Evolutionary conservation across 257 asterid species (phyloP).

Genomic region (Mentha longifolia): DNA sequence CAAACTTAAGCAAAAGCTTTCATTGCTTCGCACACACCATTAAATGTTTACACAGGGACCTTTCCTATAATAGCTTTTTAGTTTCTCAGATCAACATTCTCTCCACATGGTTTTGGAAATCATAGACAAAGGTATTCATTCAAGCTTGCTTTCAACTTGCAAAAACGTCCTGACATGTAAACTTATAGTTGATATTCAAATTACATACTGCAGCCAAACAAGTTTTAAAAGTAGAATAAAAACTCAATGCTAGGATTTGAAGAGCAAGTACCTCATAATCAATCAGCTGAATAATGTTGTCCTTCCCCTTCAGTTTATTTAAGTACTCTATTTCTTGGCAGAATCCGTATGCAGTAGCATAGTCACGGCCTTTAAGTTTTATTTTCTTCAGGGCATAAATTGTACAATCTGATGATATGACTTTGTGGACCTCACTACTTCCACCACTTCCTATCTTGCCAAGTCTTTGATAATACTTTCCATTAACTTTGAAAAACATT

Average conservation of each 20-base stretch:
- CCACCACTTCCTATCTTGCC: conserved; percentile 99
- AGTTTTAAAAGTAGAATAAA: neutral
- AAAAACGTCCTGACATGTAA: neutral
- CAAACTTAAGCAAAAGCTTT: conserved; percentile 12
- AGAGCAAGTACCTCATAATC: conserved; percentile 80
- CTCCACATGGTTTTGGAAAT: neutral
- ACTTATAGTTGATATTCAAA: neutral
- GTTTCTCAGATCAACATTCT: conserved; percentile 1
- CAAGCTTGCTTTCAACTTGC: conserved; percentile 20
- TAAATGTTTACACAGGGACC: neutral
- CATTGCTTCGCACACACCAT: neutral
- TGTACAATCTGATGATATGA: conserved; percentile 87
- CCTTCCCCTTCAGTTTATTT: conserved; percentile 77
- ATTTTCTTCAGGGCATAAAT: conserved; percentile 94
- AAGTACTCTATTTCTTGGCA: conserved; percentile 93
- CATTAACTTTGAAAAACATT: conserved; percentile 90
- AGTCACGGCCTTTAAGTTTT: conserved; percentile 97
- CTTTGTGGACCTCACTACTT: conserved; percentile 99
- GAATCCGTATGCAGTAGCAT: conserved; percentile 95
- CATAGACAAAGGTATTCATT: neutral
- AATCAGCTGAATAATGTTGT: conserved; percentile 87
- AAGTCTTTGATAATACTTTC: conserved; percentile 93
- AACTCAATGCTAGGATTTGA: conserved; percentile 29
- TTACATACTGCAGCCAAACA: conserved; percentile 14
- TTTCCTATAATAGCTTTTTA: conserved; percentile 4